Percentiles rank a stretch among this genome's conserved stretches.
Conservation (phyloP, 1,284 basidiomycete genomes). For the Psilocybe mexicana region DNA sequence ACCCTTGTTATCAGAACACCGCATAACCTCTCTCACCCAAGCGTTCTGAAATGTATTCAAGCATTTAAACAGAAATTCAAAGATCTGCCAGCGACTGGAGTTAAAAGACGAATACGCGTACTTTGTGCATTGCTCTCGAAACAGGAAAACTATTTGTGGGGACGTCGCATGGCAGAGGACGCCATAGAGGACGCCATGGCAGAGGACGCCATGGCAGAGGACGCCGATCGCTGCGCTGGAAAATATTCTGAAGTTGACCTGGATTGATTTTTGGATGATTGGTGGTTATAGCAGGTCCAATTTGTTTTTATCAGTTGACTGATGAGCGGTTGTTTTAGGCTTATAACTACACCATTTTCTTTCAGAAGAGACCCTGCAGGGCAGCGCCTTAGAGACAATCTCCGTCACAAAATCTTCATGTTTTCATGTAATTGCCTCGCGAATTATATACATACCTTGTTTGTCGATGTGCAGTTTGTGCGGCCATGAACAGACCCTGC, state of each 20-base stretch:
- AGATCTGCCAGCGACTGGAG: not conserved
- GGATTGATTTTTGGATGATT: not conserved
- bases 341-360: too few relatives aligned
- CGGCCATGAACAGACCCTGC: too few relatives aligned
- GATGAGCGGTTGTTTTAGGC: too few relatives aligned
- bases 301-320: too few relatives aligned
- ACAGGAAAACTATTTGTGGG: not conserved
- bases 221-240: not conserved
- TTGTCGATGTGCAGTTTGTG: too few relatives aligned
- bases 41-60: not conserved
- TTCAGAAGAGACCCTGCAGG: too few relatives aligned
- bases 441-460: too few relatives aligned
- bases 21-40: not conserved
- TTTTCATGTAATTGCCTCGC: too few relatives aligned
- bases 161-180: not conserved
- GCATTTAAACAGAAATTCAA: not conserved
- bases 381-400: too few relatives aligned
- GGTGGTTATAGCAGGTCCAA: too few relatives aligned
- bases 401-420: too few relatives aligned
- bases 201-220: not conserved
- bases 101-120: not conserved
- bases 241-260: not conserved
- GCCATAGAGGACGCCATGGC: too few relatives aligned
- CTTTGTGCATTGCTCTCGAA: not conserved
- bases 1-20: conserved; percentile 5